Evolutionary conservation across 164 flowering plant genomes (phyloP), one percentile per base, ranked within the genome.

Genomic region (Vitis vinifera): DNA sequence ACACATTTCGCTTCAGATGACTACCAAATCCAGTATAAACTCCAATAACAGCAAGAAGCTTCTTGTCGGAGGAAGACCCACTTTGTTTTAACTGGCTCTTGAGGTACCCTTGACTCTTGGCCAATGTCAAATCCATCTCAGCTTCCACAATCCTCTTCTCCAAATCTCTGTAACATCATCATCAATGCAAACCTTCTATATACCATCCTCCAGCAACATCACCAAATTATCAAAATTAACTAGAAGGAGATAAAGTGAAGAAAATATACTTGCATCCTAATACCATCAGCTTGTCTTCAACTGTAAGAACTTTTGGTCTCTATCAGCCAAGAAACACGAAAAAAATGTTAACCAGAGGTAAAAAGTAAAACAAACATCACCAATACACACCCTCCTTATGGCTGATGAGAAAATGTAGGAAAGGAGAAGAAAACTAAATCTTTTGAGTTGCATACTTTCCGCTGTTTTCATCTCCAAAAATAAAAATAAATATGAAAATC

Each of bases 1-100:
- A 88, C 55, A 75, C 68, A 78, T 89, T 96, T 55, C 98, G 75
- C 63, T 78, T 90, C 83, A 91, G 79, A 4, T 82, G 97, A 77
- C 98, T 82, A 31, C 99, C 99, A 84, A 96, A 96, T 44, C 95
- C 94, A 44, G 97, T 89, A 81, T 90, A 96, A 80, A 96, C 90
- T 66, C 99, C 99, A 78, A 96, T 88, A 63, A 96, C 97, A 71
- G 99, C 97, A 71, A 96, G 94, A 67, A 85, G 78, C 77, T 79
- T 90, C 60, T 80, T 73, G 12, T 74, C 77, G 17, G 92, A 81
- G 27, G 83, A 73, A 70, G 89, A 71, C 11, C 75, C 87, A 79
- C 76, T 81, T 74, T 79, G 77, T 59, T 68, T 77, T 71, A 81
- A 59, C 53, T 84, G 84, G 78, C 80, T 83, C 76, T 79, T 83